These are phyloP conservation scores for Xylaria intraflava DNA, from an alignment of 495 filamentous ascomycete genomes.

Conservation along the genomic window DNA sequence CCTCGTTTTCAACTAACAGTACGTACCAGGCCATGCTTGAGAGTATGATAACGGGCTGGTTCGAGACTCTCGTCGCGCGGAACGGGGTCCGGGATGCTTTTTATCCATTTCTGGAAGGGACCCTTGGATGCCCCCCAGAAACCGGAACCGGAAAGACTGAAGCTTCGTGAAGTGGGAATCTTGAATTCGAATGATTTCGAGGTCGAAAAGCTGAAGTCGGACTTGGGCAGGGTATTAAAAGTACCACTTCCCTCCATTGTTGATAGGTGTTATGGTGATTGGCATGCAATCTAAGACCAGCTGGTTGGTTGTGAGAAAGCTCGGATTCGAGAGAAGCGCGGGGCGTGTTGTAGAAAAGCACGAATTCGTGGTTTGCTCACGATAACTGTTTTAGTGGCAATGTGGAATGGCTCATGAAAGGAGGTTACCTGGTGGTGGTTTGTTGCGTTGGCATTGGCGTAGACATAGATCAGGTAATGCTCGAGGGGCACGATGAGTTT, in stretches of 20 bases:
- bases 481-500: not conserved
- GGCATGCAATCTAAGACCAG: not conserved
- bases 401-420: not conserved
- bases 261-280: not conserved
- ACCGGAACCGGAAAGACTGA: slow-evolving; percentile 15
- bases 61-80: slow-evolving; percentile 7
- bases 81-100: slow-evolving; percentile 8
- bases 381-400: not conserved
- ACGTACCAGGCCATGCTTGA: slow-evolving; percentile 18
- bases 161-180: slow-evolving; percentile 12
- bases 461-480: no score
- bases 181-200: slow-evolving; percentile 4
- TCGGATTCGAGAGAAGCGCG: not conserved
- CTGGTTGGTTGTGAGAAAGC: not conserved
- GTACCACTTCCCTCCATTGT: not conserved
- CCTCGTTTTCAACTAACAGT: not conserved
- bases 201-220: not conserved
- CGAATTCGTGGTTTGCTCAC: not conserved
- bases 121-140: slow-evolving; percentile 11
- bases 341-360: not conserved
- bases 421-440: no score
- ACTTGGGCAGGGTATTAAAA: not conserved
- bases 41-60: slow-evolving; percentile 9
- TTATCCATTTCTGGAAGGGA: slow-evolving; percentile 15
- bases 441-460: not conserved